These are phyloP conservation scores for Backusella tuberculispora DNA, from an alignment of 192 early-diverging fungal species.

Conservation along the genomic window DNA sequence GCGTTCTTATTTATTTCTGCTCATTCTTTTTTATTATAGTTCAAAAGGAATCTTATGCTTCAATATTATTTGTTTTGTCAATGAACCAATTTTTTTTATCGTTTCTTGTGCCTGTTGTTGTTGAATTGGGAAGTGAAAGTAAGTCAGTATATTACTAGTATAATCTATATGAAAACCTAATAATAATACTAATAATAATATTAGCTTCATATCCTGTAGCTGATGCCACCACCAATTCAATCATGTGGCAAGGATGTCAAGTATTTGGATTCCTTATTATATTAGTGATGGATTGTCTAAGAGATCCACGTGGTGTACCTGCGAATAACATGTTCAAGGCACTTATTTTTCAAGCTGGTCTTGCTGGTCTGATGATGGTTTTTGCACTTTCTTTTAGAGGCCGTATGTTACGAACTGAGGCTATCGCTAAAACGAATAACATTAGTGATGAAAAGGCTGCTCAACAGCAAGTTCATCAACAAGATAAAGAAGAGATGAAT, in stretches of 20 bases:
- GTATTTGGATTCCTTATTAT: constrained; percentile 37
- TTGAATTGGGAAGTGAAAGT: constrained; percentile 42
- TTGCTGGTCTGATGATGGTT: constrained; percentile 28
- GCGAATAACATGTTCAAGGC: constrained; percentile 30
- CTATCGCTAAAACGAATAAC: constrained; percentile 10
- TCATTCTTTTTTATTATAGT: constrained; percentile 19
- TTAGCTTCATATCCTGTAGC: constrained; percentile 39
- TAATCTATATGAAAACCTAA: not conserved
- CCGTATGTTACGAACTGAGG: constrained; percentile 27
- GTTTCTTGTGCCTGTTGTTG: constrained; percentile 37
- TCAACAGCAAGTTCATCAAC: too few relatives aligned
- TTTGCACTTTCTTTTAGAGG: constrained; percentile 31
- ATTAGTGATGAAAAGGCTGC: too few relatives aligned
- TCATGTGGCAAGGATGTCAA: constrained; percentile 43
- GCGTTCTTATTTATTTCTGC: not conserved
- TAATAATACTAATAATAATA: not conserved
- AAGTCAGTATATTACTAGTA: constrained; percentile 1
- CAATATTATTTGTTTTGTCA: constrained; percentile 32
- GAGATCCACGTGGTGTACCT: constrained; percentile 26
- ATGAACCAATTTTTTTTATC: constrained; percentile 45
- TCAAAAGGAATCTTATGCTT: constrained; percentile 30
- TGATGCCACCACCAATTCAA: constrained; percentile 35
- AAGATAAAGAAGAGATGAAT: too few relatives aligned
- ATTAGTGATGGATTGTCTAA: constrained; percentile 32
- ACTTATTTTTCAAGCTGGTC: constrained; percentile 34